These are phyloP conservation scores for Colletotrichum tabaci DNA, from an alignment of 2,329 filamentous ascomycete genomes.

Conservation along the genomic window DNA sequence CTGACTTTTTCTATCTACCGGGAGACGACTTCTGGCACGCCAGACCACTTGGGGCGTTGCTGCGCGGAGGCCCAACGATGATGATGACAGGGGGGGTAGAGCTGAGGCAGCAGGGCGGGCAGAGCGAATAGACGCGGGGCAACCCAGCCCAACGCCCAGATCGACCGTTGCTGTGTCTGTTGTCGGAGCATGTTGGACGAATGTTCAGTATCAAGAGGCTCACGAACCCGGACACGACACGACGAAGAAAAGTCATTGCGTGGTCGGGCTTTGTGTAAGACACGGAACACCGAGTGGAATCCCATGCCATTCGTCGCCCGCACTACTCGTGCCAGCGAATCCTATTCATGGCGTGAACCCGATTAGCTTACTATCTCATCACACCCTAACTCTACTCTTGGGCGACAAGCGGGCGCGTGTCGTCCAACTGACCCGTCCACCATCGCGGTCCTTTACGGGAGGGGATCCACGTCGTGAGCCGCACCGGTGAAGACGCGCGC, in stretches of 20 bases:
- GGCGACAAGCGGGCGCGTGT: too few species aligned
- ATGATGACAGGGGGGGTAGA: conserved; percentile 3
- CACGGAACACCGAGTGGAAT: conserved; percentile 5
- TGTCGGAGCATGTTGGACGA: background rate
- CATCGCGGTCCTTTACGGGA: background rate
- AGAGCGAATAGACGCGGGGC: background rate
- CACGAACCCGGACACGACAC: background rate
- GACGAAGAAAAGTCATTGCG: background rate
- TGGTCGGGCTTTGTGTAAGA: conserved; percentile 4
- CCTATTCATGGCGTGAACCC: background rate
- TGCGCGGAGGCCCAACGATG: conserved; percentile 17
- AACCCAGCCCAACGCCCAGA: background rate
- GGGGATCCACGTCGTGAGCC: background rate
- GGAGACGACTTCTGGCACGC: conserved; percentile 1
- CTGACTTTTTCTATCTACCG: background rate
- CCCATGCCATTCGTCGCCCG: background rate
- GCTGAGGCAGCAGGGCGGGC: background rate
- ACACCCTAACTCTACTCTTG: background rate
- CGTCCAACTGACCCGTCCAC: background rate
- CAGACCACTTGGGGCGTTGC: background rate
- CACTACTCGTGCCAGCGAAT: conserved; percentile 10
- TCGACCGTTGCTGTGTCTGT: background rate
- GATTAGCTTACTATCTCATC: background rate
- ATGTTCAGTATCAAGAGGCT: background rate
- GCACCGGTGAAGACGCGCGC: background rate